phyloP scores from a whole-genome alignment of 805 yeast species.

The Wickerhamomyces bisporus region DNA sequence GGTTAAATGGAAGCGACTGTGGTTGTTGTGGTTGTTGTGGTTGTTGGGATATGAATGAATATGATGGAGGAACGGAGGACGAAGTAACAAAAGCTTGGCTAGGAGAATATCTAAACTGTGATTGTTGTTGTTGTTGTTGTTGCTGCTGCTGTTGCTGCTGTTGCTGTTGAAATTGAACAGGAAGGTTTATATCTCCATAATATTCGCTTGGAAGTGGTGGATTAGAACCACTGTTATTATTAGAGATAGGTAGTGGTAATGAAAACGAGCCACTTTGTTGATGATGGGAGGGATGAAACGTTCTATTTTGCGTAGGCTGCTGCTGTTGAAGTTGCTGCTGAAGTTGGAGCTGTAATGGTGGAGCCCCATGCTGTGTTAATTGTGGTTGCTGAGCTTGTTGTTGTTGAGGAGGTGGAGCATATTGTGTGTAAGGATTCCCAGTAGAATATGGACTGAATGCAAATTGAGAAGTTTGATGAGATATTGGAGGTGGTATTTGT shows the following conservation, averaged over 20 bases:
- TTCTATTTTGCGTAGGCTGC: not conserved
- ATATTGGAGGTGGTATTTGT: not conserved
- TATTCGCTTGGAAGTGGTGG: not conserved
- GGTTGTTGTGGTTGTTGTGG: constrained; percentile 18
- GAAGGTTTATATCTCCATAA: not conserved
- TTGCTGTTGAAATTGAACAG: constrained; percentile 1
- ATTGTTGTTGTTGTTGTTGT: not conserved
- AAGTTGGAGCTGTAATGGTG: constrained; percentile 2
- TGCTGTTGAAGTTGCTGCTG: not conserved
- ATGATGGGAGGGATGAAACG: not conserved
- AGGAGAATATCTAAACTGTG: constrained; percentile 1
- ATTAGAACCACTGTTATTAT: not conserved
- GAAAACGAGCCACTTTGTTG: not conserved
- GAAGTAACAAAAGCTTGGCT: not conserved
- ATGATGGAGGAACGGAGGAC: not conserved
- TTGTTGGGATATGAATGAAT: constrained; percentile 9
- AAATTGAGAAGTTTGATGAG: not conserved
- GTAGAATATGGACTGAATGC: not conserved
- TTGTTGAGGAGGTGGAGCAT: not conserved
- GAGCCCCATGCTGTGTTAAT: not conserved
- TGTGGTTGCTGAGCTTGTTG: not conserved
- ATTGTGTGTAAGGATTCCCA: constrained; percentile 1
- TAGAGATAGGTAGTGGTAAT: not conserved
- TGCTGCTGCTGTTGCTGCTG: not conserved
- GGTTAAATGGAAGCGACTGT: no score